Evolutionary conservation across 495 filamentous ascomycete genomes (phyloP), one percentile per base, ranked within the genome.

Genomic region (Annulohypoxylon bovei): DNA sequence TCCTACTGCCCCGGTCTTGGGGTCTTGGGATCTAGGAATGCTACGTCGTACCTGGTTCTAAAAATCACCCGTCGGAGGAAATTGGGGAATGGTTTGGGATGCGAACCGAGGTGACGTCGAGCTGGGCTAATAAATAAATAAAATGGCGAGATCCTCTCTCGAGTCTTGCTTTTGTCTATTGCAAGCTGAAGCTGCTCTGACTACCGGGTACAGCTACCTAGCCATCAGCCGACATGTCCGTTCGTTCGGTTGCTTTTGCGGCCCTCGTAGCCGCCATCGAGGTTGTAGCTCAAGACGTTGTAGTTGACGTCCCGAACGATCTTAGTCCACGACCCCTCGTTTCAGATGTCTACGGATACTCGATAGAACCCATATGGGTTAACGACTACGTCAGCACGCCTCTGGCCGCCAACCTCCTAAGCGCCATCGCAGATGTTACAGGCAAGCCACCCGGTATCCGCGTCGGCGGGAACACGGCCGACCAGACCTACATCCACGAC

Each of bases 281-380:
- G 9, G 50, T 53, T 25, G 39, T 33, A 6, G 70, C 72, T 40
- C 67, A 71, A 55, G 68, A 71, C 28, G 44, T 46, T 20, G 37
- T 12, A 0, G 37, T 77, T 49, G 62, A 70, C 3, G 18, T 77
- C 18, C 70, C 70, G 4, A 50, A 25, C 1, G 46, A 69, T 55
- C 55, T 73, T 9, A 46, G 53, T 33, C 65, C 72, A 4, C 60
- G 72, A 2, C 9, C 47, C 0, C 62, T 77, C 7, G 53, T 67
- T 3, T 65, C 72, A 2, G 72, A 77, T 39, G 67, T 77, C 5
- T 75, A 71, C 61, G 75, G 75, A 20, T 77, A 77, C 50, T 75
- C 72, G 23, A 68, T 77, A 62, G 75, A 77, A 28, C 75, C 75
- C 6, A 50, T 77, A 5, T 77, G 75, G 75, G 53, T 77, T n/a